Conservation (phyloP, 495 filamentous ascomycete genomes). For the Xylaria bambusicola region DNA sequence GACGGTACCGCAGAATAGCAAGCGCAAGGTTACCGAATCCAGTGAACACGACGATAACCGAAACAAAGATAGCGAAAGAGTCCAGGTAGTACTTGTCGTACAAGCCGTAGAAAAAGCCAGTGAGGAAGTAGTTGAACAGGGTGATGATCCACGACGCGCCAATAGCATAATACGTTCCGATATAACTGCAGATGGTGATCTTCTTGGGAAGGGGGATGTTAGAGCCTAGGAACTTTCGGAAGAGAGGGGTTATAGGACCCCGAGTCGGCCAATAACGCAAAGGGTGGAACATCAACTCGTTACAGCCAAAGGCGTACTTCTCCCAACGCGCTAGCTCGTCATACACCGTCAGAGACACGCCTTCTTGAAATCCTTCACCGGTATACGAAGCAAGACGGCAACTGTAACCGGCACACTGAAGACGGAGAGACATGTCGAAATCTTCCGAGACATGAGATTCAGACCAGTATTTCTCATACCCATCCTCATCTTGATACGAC, state of each 20-base stretch:
- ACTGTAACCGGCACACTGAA: slow-evolving; percentile 64
- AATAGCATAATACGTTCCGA: slow-evolving; percentile 76
- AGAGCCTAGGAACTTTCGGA: slow-evolving; percentile 59
- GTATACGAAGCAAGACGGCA: slow-evolving; percentile 66
- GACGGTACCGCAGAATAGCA: slow-evolving; percentile 56
- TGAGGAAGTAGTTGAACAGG: slow-evolving; percentile 64
- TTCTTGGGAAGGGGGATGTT: slow-evolving; percentile 65
- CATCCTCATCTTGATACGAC: slow-evolving; percentile 38
- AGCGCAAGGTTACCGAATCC: slow-evolving; percentile 54
- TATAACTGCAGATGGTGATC: slow-evolving; percentile 70
- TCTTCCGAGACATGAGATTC: slow-evolving; percentile 74
- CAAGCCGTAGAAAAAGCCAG: slow-evolving; percentile 60
- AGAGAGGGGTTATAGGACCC: slow-evolving; percentile 68
- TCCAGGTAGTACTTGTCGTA: slow-evolving; percentile 64
- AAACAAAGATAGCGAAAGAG: slow-evolving; percentile 61
- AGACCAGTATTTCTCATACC: slow-evolving; percentile 70
- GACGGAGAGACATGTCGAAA: slow-evolving; percentile 72
- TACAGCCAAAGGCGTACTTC: slow-evolving; percentile 77
- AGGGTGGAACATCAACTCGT: slow-evolving; percentile 62
- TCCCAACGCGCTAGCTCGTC: slow-evolving; percentile 76
- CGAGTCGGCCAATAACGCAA: slow-evolving; percentile 52
- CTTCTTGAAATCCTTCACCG: slow-evolving; percentile 70
- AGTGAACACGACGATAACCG: slow-evolving; percentile 59
- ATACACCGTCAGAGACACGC: slow-evolving; percentile 74
- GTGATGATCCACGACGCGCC: slow-evolving; percentile 67